A percentile compares a stretch with the other conserved stretches of the same genome.
These are phyloP conservation scores for Neofusicoccum kwambonambiense DNA, from an alignment of 2,329 filamentous ascomycete species.

Conservation along the genomic window DNA sequence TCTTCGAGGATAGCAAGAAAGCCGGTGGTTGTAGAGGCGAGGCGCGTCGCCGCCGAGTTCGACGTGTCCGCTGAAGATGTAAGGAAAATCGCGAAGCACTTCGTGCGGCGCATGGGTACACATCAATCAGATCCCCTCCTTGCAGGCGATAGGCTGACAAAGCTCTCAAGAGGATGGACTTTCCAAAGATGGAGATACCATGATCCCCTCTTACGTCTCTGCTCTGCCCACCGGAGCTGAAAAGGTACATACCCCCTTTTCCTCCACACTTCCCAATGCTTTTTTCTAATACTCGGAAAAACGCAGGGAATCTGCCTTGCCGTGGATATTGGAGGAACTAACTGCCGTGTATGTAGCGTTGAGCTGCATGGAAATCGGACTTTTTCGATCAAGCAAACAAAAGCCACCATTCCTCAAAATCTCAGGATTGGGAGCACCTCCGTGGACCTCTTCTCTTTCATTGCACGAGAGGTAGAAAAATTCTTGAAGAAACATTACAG, in stretches of 20 bases:
- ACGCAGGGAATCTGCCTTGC: constrained; percentile 78
- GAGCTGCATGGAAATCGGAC: constrained; percentile 70
- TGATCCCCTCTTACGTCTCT: constrained; percentile 11
- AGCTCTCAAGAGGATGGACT: background rate
- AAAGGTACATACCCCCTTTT: background rate
- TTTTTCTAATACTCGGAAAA: background rate
- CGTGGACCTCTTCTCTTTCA: constrained; percentile 91
- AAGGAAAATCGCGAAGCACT: background rate
- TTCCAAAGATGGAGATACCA: constrained; percentile 10
- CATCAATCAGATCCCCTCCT: background rate
- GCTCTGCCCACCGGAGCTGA: constrained; percentile 3
- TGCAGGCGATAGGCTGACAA: background rate
- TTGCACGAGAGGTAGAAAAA: constrained; percentile 86
- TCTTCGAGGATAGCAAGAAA: constrained; percentile 8
- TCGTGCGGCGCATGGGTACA: constrained; percentile 12
- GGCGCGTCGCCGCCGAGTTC: constrained; percentile 11
- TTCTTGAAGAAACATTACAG: constrained; percentile 82
- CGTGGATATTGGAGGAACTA: constrained; percentile 94
- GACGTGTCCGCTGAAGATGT: constrained; percentile 4
- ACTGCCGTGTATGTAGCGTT: constrained; percentile 91
- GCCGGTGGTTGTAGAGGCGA: constrained; percentile 6
- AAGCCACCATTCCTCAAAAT: constrained; percentile 92
- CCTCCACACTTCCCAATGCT: background rate
- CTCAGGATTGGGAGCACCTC: constrained; percentile 74
- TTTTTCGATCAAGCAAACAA: constrained; percentile 76